Evolutionary conservation across 2,329 filamentous ascomycete species (phyloP).

Genomic region (Colletotrichum lentis): DNA sequence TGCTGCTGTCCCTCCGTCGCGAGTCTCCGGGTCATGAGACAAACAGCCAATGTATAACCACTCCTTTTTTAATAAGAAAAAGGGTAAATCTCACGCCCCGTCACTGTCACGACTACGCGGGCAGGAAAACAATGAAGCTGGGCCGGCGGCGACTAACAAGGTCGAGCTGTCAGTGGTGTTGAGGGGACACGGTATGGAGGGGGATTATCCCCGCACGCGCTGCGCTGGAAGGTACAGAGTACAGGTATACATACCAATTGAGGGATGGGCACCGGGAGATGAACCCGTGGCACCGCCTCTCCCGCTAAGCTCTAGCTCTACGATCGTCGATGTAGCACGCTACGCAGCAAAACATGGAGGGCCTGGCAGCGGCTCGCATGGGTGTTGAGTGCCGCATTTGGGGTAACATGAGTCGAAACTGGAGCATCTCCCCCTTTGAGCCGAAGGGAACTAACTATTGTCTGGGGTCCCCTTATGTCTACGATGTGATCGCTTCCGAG

Average conservation of each 20-base stretch:
- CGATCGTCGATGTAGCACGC: no score
- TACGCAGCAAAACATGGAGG: neutral
- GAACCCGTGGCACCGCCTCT: neutral
- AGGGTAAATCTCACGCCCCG: neutral
- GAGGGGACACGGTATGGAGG: neutral
- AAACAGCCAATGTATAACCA: neutral
- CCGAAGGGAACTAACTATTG: no score
- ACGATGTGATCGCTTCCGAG: no score
- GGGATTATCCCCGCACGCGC: neutral
- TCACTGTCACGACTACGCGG: neutral
- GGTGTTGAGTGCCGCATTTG: neutral
- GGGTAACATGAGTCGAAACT: neutral
- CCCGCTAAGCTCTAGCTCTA: neutral
- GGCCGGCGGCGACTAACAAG: neutral
- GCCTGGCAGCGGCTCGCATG: neutral
- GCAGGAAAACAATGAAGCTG: neutral
- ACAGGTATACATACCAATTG: no score
- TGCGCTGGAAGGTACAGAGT: neutral
- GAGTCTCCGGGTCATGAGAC: neutral
- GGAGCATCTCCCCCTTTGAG: no score
- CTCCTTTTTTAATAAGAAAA: no score
- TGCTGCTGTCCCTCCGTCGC: no score
- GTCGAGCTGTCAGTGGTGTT: neutral
- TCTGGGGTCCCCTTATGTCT: no score
- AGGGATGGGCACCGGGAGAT: neutral